phyloP scores from a whole-genome alignment of 2,329 filamentous ascomycete genomes.

The Ophiostoma perfectum region DNA sequence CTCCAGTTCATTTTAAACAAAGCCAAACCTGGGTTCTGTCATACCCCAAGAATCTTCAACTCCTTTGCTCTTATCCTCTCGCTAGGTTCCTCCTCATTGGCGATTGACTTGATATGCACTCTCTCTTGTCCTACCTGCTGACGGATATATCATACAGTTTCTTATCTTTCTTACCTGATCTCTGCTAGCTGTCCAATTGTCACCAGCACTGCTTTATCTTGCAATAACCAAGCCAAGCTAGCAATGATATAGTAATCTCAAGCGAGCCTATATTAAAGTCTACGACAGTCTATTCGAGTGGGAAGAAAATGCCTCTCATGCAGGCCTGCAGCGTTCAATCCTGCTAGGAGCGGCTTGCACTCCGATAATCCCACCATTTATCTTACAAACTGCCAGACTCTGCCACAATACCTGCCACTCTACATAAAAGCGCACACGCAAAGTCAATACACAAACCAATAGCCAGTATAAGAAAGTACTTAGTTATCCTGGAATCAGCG shows the following conservation, averaged over 20 bases:
- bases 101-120: not conserved
- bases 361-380: not conserved
- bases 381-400: not conserved
- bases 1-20: not conserved
- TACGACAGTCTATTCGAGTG: too few relatives aligned
- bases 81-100: not conserved
- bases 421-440: too few relatives aligned
- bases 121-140: not conserved
- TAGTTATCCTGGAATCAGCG: too few relatives aligned
- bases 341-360: not conserved
- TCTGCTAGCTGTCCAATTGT: not conserved
- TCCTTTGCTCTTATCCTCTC: too few relatives aligned
- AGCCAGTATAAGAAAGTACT: too few relatives aligned
- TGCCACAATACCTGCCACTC: too few relatives aligned
- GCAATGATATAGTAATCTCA: not conserved
- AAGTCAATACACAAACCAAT: too few relatives aligned
- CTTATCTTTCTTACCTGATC: not conserved
- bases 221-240: not conserved
- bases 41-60: not conserved
- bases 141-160: not conserved
- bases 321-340: not conserved
- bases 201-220: not conserved
- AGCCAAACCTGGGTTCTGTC: not conserved
- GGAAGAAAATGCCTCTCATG: slow-evolving; percentile 2
- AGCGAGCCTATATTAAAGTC: not conserved